Percentiles rank a stretch among this genome's conserved stretches.
phyloP scores from a whole-genome alignment of 2,329 filamentous ascomycete genomes.

The Samsoniella hepiali region DNA sequence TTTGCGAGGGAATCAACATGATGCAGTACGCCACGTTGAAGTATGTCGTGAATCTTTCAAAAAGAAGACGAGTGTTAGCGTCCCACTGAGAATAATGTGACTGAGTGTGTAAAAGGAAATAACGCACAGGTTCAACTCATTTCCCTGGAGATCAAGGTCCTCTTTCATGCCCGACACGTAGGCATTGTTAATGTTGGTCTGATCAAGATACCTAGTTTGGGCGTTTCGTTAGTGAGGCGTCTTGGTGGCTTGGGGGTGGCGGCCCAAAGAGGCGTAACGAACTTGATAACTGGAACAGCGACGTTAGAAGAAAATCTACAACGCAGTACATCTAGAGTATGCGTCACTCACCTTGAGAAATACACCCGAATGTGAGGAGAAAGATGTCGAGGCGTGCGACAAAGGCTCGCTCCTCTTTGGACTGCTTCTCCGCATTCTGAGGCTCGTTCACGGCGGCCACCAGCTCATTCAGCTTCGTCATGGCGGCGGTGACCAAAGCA shows the following conservation, averaged over 20 bases:
- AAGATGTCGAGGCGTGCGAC: conserved; percentile 21
- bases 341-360: conserved; percentile 20
- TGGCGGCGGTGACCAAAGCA: background rate
- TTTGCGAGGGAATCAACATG: conserved; percentile 37
- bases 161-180: conserved; percentile 29
- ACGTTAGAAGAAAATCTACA: conserved; percentile 1
- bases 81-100: background rate
- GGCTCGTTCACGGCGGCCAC: conserved; percentile 8
- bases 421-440: conserved; percentile 7
- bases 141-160: conserved; percentile 21
- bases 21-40: conserved; percentile 60
- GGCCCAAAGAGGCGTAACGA: background rate
- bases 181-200: conserved; percentile 29
- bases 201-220: conserved; percentile 22
- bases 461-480: conserved; percentile 13
- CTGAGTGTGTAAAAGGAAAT: background rate
- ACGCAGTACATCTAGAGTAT: background rate
- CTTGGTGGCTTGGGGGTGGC: background rate
- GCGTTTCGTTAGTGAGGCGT: background rate
- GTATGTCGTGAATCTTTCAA: conserved; percentile 36
- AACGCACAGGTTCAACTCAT: conserved; percentile 21
- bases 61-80: background rate
- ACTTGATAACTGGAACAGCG: conserved; percentile 21
- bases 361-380: conserved; percentile 23
- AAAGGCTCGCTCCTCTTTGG: conserved; percentile 17